Evolutionary conservation across 805 yeast genomes (phyloP).

Genomic region (Spathaspora girioi): DNA sequence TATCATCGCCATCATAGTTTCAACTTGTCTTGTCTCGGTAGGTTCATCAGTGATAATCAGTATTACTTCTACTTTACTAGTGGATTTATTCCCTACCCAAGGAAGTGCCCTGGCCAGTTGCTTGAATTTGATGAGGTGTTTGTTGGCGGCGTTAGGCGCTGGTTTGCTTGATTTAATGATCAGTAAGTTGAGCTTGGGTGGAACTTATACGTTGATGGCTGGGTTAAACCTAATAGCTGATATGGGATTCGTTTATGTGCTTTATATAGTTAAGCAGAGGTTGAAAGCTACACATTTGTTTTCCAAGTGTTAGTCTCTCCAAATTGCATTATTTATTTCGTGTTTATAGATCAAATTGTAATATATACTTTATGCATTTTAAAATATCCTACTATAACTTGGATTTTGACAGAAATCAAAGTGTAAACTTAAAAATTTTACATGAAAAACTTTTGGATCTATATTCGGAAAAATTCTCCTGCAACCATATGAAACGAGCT

Average conservation of each 20-base stretch:
- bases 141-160: constrained; percentile 62
- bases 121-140: constrained; percentile 69
- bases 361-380: neutral
- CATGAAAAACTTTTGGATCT: neutral
- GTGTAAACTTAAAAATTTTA: neutral
- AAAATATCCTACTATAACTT: neutral
- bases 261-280: neutral
- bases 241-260: constrained; percentile 6
- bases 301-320: too few species aligned
- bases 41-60: constrained; percentile 56
- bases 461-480: too few species aligned
- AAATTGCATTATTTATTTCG: neutral
- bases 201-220: constrained; percentile 72
- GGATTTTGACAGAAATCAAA: too few species aligned
- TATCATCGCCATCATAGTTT: constrained; percentile 54
- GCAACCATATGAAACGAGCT: too few species aligned
- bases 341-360: neutral
- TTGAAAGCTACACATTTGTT: neutral
- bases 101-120: constrained; percentile 75
- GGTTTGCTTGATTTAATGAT: constrained; percentile 67
- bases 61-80: constrained; percentile 59
- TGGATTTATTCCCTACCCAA: constrained; percentile 68
- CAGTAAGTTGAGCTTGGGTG: constrained; percentile 58
- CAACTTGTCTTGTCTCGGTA: constrained; percentile 54
- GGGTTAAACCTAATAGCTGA: constrained; percentile 27